Conservation (phyloP, 2,329 filamentous ascomycete genomes). For the Aspergillus pseudonomiae region DNA sequence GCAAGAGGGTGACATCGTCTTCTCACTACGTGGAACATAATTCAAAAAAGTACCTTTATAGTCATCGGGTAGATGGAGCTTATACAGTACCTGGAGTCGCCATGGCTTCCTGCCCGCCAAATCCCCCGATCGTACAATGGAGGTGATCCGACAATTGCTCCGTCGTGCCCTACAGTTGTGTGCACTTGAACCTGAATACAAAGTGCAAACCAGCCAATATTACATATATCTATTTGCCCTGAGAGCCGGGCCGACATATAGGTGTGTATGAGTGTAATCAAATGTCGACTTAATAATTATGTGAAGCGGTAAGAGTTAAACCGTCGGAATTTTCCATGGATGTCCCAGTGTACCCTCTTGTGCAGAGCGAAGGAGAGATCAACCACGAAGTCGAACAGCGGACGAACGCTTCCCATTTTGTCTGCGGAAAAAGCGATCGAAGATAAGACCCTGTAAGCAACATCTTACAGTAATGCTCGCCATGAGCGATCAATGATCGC, state of each 20-base stretch:
- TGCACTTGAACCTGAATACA: background rate
- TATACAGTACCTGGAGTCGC: background rate
- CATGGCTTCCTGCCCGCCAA: background rate
- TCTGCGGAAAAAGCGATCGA: too few species aligned
- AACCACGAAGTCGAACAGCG: too few species aligned
- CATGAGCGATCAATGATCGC: too few species aligned
- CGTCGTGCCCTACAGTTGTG: background rate
- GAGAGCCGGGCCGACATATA: rapidly evolving
- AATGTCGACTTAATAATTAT: background rate
- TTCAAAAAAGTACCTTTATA: background rate
- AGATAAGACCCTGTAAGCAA: too few species aligned
- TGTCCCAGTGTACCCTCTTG: too few species aligned
- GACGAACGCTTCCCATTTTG: too few species aligned
- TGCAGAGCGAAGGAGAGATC: too few species aligned
- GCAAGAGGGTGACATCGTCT: too few species aligned
- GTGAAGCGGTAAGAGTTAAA: background rate
- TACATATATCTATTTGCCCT: background rate
- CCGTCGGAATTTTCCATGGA: too few species aligned
- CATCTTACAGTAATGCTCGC: too few species aligned
- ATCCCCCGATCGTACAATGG: background rate
- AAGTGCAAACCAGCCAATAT: background rate
- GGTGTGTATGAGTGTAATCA: background rate
- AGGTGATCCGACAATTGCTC: background rate
- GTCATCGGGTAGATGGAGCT: background rate
- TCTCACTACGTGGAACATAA: background rate